phyloP scores from a whole-genome alignment of 306 rosid species.

The Cotoneaster glaucophyllus region DNA sequence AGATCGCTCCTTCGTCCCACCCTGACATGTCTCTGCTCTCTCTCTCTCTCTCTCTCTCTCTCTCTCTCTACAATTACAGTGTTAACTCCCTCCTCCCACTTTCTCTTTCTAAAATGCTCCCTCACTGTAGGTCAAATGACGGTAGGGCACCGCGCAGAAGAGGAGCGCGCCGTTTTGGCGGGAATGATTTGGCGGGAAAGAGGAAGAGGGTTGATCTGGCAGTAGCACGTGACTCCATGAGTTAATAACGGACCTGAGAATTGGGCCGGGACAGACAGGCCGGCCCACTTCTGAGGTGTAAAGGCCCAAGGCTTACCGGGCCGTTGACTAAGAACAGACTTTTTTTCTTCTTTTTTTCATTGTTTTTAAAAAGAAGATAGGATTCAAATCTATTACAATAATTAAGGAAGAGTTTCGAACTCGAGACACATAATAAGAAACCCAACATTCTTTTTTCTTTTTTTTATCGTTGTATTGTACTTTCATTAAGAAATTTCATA shows the following conservation, averaged over 20 bases:
- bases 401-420: too few species aligned
- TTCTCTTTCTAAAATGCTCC: not conserved
- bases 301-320: not conserved
- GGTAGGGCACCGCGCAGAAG: not conserved
- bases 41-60: conserved; percentile 1
- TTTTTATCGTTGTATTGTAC: too few species aligned
- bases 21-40: conserved; percentile 59
- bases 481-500: too few species aligned
- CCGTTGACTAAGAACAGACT: not conserved
- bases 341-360: not conserved
- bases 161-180: conserved; percentile 32
- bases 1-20: conserved; percentile 96
- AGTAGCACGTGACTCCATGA: not conserved
- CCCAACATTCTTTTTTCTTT: too few species aligned
- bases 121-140: not conserved
- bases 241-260: not conserved
- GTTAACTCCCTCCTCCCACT: not conserved
- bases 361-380: too few species aligned
- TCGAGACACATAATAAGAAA: fast-evolving
- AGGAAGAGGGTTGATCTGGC: not conserved
- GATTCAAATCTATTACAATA: too few species aligned
- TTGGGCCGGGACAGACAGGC: not conserved
- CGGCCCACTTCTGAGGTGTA: not conserved
- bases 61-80: not conserved
- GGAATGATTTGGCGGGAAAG: conserved; percentile 48